phyloP scores from a whole-genome alignment of 2,329 filamentous ascomycete genomes.

The Rhynchosporium graminicola region DNA sequence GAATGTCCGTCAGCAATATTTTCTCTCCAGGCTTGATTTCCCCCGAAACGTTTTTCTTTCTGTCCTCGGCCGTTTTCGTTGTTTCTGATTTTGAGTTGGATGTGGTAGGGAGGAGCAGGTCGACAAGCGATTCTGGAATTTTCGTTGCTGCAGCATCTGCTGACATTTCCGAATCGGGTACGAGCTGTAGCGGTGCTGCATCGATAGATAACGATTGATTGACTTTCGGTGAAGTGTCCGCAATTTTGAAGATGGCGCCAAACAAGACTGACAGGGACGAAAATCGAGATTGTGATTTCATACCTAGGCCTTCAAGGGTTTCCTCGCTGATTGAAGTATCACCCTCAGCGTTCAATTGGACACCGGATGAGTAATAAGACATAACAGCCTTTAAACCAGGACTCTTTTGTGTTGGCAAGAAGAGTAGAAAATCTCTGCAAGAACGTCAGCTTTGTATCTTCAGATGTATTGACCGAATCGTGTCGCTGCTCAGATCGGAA shows the following conservation, averaged over 20 bases:
- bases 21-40: slow-evolving; percentile 28
- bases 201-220: slow-evolving; percentile 16
- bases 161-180: slow-evolving; percentile 14
- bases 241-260: slow-evolving; percentile 72
- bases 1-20: slow-evolving; percentile 41
- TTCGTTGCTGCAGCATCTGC: slow-evolving; percentile 11
- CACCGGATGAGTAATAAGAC: slow-evolving; percentile 87
- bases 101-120: slow-evolving; percentile 17
- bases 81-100: slow-evolving; percentile 5
- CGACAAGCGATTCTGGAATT: slow-evolving; percentile 23
- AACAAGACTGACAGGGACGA: slow-evolving; percentile 73
- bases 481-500: not conserved
- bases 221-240: slow-evolving; percentile 43
- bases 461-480: not conserved
- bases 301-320: slow-evolving; percentile 92
- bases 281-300: slow-evolving; percentile 59
- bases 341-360: slow-evolving; percentile 89
- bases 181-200: not conserved
- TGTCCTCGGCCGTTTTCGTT: slow-evolving; percentile 11
- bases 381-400: slow-evolving; percentile 79
- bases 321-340: slow-evolving; percentile 92
- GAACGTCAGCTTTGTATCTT: slow-evolving; percentile 13
- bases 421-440: slow-evolving; percentile 84
- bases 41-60: slow-evolving; percentile 22
- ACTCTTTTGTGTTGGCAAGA: slow-evolving; percentile 68